Base-by-base conservation (phyloP, 2,329 filamentous ascomycete species). In the Verruconis gallopava region DNA sequence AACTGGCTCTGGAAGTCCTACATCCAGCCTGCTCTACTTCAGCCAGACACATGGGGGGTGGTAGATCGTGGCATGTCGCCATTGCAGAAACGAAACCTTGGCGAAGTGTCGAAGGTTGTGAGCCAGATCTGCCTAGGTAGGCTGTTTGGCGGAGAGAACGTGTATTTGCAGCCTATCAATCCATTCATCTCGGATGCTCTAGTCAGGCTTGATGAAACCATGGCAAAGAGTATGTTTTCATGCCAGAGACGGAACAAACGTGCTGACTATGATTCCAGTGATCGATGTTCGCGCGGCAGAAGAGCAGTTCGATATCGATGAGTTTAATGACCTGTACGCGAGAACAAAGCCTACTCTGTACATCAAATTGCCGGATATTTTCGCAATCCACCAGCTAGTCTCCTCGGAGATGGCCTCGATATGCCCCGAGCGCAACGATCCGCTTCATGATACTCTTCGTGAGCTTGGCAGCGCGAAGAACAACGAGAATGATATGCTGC, bases 311-410 rank as follows among this genome's bases (percentile, higher is more conserved):
- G 88, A 96, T 60, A 95, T 98, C 57, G 91, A 98, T 57, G 91
- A 96, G 59, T 98, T 91, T 73, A 96, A 95, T 57, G 91, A 98
- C 55, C 72, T 98, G 4, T 96, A 96, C 57, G 84, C 89, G 44
- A 88, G 93, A 59, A 91, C 86, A 49, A 94, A 94, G 62, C 91
- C 91, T 4, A 96, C 89, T 0, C 71, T 98, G n/a, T 98, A 96
- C 66, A 94, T 98, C 68, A 98, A 98, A 66, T 89, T 98, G 75
- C 76, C 83, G 13, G 91, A 98, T 58, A 88, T 98, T 44, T 96
- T 98, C 59, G 84, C 89, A 38, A 89, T 98, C 45, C 93, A 98
- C 63, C 85, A 81, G 48, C 72, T 96, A 17, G 74, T 96, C 42
- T 79, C 85, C 3, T 71, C 79, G 18, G 85, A 96, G 51, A 74